Evolutionary conservation across 805 yeast species (phyloP).

Genomic region (Nematodospora valgi): DNA sequence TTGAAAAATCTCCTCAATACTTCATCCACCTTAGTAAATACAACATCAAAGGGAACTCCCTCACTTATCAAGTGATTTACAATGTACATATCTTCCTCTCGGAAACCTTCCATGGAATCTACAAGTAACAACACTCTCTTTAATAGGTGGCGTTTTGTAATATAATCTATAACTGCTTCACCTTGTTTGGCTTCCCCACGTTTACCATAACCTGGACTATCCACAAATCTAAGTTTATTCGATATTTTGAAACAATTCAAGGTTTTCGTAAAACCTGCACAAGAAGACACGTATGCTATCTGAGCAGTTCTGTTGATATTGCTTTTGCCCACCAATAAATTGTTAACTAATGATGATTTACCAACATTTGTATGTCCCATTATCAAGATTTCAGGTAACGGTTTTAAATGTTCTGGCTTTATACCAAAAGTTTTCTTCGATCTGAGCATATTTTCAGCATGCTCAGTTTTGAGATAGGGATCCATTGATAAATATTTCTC

Average conservation of each 20-base stretch:
- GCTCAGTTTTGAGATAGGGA: constrained; percentile 20
- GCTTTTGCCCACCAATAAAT: constrained; percentile 42
- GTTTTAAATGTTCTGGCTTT: constrained; percentile 26
- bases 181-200: constrained; percentile 70
- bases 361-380: constrained; percentile 87
- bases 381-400: constrained; percentile 67
- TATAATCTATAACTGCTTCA: constrained; percentile 57
- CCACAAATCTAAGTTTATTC: constrained; percentile 62
- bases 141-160: constrained; percentile 51
- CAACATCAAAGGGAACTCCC: constrained; percentile 70
- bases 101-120: constrained; percentile 58
- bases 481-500: constrained; percentile 18
- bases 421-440: constrained; percentile 29
- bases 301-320: constrained; percentile 21
- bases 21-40: constrained; percentile 75
- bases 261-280: constrained; percentile 59
- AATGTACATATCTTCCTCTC: constrained; percentile 52
- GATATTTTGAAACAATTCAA: constrained; percentile 71
- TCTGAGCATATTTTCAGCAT: constrained; percentile 14
- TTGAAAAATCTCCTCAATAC: constrained; percentile 23
- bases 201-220: constrained; percentile 89
- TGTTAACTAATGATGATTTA: constrained; percentile 73
- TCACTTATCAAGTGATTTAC: constrained; percentile 45
- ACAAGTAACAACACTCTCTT: constrained; percentile 59
- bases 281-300: constrained; percentile 50